Conservation (phyloP, 2,329 filamentous ascomycete genomes). For the Cladosporium halotolerans region DNA sequence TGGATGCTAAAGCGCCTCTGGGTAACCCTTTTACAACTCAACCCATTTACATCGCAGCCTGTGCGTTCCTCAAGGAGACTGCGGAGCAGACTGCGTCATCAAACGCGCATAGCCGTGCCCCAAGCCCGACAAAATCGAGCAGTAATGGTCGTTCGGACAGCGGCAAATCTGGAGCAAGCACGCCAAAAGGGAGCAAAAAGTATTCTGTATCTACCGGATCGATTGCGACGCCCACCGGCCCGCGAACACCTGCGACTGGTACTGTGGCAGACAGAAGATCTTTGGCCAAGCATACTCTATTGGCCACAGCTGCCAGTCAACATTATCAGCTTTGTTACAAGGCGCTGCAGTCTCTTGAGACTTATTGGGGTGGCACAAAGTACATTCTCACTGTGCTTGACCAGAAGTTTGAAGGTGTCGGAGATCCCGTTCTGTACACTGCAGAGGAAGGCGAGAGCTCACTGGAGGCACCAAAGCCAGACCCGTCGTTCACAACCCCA, state of each 20-base stretch:
- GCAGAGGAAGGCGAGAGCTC: slow-evolving; percentile 72
- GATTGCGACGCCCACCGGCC: slow-evolving; percentile 13
- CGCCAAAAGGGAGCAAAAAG: slow-evolving; percentile 26
- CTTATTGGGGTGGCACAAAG: slow-evolving; percentile 79
- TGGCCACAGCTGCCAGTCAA: slow-evolving; percentile 75
- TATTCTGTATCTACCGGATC: slow-evolving; percentile 5
- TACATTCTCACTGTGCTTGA: slow-evolving; percentile 83
- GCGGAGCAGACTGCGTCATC: slow-evolving; percentile 60
- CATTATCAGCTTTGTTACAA: slow-evolving; percentile 86
- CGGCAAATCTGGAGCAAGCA: slow-evolving; percentile 24
- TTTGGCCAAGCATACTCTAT: slow-evolving; percentile 63
- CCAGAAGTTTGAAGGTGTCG: slow-evolving; percentile 80
- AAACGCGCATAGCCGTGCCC: slow-evolving; percentile 49
- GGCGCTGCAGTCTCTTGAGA: slow-evolving; percentile 70
- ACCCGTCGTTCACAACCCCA: slow-evolving; percentile 46
- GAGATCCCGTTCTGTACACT: slow-evolving; percentile 62
- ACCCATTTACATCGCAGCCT: slow-evolving; percentile 86
- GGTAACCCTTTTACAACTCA: slow-evolving; percentile 84
- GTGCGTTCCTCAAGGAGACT: slow-evolving; percentile 80
- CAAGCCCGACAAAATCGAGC: slow-evolving; percentile 37
- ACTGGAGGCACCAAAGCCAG: slow-evolving; percentile 45
- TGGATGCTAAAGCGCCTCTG: slow-evolving; percentile 78
- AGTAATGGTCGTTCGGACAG: slow-evolving; percentile 34
- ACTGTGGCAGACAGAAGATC: slow-evolving; percentile 24
- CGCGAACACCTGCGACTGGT: slow-evolving; percentile 7